Evolutionary conservation across 2,329 filamentous ascomycete genomes (phyloP).

Genomic region (Phyllosticta citrichinensis): DNA sequence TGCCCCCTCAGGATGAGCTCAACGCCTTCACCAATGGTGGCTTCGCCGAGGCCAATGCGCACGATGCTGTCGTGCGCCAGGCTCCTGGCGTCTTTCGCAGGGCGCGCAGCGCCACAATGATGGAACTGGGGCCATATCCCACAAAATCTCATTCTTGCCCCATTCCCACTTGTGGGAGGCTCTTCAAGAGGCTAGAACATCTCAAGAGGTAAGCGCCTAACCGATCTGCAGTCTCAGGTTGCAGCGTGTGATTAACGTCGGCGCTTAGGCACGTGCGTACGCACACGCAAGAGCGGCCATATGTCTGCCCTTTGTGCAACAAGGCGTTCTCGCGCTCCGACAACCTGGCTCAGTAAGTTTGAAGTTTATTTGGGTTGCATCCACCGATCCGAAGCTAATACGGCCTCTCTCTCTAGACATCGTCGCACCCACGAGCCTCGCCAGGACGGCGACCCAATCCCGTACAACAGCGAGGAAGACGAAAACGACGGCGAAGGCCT

Average conservation of each 20-base stretch:
- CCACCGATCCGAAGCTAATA: slow-evolving; percentile 1
- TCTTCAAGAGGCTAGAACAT: slow-evolving; percentile 98
- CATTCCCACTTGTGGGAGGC: slow-evolving; percentile 92
- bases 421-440: slow-evolving; percentile 72
- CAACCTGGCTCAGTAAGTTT: slow-evolving; percentile 87
- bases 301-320: slow-evolving; percentile 94
- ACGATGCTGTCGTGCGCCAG: slow-evolving; percentile 49
- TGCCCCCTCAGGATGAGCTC: slow-evolving; percentile 61
- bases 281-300: slow-evolving; percentile 97
- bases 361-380: slow-evolving; percentile 5
- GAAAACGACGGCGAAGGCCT: slow-evolving; percentile 82
- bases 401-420: slow-evolving; percentile 40
- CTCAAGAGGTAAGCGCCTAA: slow-evolving; percentile 81
- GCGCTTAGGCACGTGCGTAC: slow-evolving; percentile 86
- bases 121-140: slow-evolving; percentile 92
- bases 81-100: slow-evolving; percentile 70
- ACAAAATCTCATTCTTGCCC: slow-evolving; percentile 98
- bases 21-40: slow-evolving; percentile 44
- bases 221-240: slow-evolving; percentile 12
- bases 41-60: slow-evolving; percentile 43
- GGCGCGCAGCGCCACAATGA: slow-evolving; percentile 87
- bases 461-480: slow-evolving; percentile 68
- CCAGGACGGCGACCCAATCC: slow-evolving; percentile 52
- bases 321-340: slow-evolving; percentile 98
- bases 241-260: slow-evolving; percentile 12